Base-by-base conservation (phyloP, 2,329 filamentous ascomycete species). In the Colletotrichum sp. region DNA sequence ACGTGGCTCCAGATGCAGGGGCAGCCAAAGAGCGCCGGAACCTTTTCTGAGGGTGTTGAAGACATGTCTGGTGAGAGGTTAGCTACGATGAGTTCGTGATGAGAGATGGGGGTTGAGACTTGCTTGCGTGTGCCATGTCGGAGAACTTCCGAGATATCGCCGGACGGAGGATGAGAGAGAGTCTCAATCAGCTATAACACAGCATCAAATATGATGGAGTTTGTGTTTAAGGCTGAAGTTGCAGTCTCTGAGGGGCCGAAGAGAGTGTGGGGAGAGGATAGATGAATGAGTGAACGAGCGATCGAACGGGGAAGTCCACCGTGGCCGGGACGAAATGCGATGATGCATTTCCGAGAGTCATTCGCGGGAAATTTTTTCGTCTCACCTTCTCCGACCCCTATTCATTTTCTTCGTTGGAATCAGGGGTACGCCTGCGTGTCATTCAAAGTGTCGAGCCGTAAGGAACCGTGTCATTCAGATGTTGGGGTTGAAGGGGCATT, bases 1-100 rank as follows among this genome's bases (percentile, higher is more conserved):
- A 76, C 74, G 30, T 76, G 74, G 59, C 70, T 73, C 74, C 74
- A 73, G 52, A 76, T 52, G 24, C 74, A 74, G 36, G 74, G 74
- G 28, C 74, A 76, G 34, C 74, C 74, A 3, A 76, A 76, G 12
- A 76, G 43, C 0, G 64, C 74, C 1, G 74, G 70, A n/a, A 76
- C 74, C 30, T 76, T 76, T 16, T 73, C 32, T 30, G 71, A 59
- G n/a, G 64, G 9, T 13, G 36, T 21, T 24, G 74, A 52, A 64
- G 70, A 36, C 6, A 61, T 73, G 6, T 64, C 64, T 69, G 57
- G 24, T 6, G 16, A 4, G 24, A 60, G 9, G 39, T 72, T n/a
- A 68, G 71, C 7, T 28, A 32, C 2, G 24, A 26, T 34, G 43
- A 57, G 28, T 6, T 52, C 6, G 18, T 59, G 0, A 30, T 39